Evolutionary conservation across 2,329 filamentous ascomycete species (phyloP), one percentile per base, ranked within the genome.

Genomic region (Phaeosphaeria sp.): DNA sequence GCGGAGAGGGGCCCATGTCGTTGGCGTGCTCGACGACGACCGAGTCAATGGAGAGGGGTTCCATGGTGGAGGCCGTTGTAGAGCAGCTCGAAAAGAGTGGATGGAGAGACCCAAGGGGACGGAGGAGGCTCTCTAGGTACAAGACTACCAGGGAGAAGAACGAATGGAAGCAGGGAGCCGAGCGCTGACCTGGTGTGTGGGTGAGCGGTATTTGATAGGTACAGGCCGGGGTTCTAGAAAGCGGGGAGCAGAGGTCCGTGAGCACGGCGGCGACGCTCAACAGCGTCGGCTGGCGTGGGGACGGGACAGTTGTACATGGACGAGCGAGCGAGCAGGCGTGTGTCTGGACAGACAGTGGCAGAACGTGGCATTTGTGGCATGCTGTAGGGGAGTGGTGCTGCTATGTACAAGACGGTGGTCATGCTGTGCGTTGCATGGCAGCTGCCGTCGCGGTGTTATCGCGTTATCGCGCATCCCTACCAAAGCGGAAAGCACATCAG

Each of bases 41-140:
- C 2, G 75, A 68, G 61, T 77, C 74, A 59, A 77, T 77, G 44
- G 75, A 77, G n/a, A 71, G 57, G 20, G 73, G 73, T 59, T 76
- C 73, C 74, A 76, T 76, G 54, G 56, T 62, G 63, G 55, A 25
- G 50, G 57, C 56, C 48, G 46, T 49, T 30, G 46, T 41, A n/a
- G 54, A 21, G 55, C 44, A 25, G 25, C 39, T 58, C 52, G 23
- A 39, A 41, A 33, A 48, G 52, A 51, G 52, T 53, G 33, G 57
- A 46, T 27, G 63, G 20, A 59, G 66, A 60, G 59, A 63, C 30
- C 30, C 25, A 59, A 17, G 30, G 42, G 50, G 39, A 25, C 7
- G 25, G 51, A 55, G 55, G 43, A 9, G 25, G 25, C 25, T 27
- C 25, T 27, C 25, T 27, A 27, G 25, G 25, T 27, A 9, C 5